These are phyloP conservation scores for Linderina pennispora DNA, from an alignment of 192 early-diverging fungal genomes.

Conservation along the genomic window DNA sequence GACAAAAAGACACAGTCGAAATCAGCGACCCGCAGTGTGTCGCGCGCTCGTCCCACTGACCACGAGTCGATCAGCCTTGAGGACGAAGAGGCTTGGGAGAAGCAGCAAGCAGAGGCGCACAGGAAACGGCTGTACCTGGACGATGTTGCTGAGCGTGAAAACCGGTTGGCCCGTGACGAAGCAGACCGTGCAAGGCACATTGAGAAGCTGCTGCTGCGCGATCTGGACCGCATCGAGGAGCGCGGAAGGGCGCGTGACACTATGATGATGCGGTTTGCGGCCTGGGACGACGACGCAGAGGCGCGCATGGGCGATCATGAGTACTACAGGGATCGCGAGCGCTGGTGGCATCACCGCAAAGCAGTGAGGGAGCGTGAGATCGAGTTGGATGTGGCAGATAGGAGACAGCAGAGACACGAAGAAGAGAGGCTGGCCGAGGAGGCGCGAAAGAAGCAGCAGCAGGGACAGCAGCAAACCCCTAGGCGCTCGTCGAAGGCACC, in stretches of 20 bases:
- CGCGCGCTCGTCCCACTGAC: too few species aligned
- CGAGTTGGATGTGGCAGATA: conserved; percentile 63
- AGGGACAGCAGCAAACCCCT: conserved; percentile 7
- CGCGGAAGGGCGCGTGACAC: conserved; percentile 10
- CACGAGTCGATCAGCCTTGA: conserved; percentile 1
- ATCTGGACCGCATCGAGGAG: conserved; percentile 31
- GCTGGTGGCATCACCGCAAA: conserved; percentile 70
- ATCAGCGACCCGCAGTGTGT: too few species aligned
- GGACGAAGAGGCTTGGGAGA: conserved; percentile 26
- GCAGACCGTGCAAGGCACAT: conserved; percentile 18
- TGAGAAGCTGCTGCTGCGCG: conserved; percentile 22
- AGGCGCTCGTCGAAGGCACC: conserved; percentile 6
- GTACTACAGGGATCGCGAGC: conserved; percentile 69
- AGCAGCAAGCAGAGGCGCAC: conserved; percentile 5
- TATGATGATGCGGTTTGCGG: conserved; percentile 10
- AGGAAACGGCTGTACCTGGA: conserved; percentile 9
- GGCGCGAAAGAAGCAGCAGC: conserved; percentile 42
- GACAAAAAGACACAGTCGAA: too few species aligned
- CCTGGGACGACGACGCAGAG: conserved; percentile 37
- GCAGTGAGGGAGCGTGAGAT: conserved; percentile 56
- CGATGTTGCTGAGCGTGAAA: conserved; percentile 23
- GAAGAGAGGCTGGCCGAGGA: too few species aligned
- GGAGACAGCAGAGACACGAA: conserved; percentile 41
- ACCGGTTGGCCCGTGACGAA: conserved; percentile 8
- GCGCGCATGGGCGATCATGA: conserved; percentile 44